phyloP scores from a whole-genome alignment of 345 rosid species.

The Populus euphratica region DNA sequence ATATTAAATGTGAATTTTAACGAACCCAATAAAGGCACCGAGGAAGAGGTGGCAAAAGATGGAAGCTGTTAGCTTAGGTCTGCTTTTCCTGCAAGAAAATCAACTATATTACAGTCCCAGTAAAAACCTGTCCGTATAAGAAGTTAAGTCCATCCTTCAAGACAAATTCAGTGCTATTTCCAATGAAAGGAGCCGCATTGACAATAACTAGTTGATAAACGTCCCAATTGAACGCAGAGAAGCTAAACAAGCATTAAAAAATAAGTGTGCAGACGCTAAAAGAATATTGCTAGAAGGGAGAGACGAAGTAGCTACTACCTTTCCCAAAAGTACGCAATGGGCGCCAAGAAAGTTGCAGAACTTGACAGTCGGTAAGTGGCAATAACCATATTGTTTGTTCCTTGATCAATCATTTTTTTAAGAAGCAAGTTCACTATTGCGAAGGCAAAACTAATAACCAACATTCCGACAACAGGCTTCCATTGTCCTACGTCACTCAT shows the following conservation, averaged over 20 bases:
- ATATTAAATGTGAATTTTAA: no score
- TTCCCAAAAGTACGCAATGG: conserved; percentile 24
- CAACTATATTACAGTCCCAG: neutral
- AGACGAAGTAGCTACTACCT: conserved; percentile 11
- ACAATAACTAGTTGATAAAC: neutral
- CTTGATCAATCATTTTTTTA: conserved; percentile 23
- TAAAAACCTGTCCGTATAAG: neutral
- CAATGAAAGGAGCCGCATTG: neutral
- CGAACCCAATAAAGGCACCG: conserved; percentile 27
- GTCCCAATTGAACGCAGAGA: neutral
- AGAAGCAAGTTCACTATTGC: conserved; percentile 25
- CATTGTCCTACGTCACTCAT: conserved; percentile 12
- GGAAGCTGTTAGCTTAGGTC: conserved; percentile 22
- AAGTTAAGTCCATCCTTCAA: neutral
- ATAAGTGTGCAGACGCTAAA: neutral
- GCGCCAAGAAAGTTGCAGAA: conserved; percentile 21
- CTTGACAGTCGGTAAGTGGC: conserved; percentile 18
- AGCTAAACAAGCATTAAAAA: neutral
- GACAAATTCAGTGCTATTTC: neutral
- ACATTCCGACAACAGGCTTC: conserved; percentile 17
- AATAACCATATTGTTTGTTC: conserved; percentile 24
- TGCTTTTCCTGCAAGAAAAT: conserved; percentile 22
- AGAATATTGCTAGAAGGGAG: neutral
- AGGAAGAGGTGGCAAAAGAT: conserved; percentile 26
- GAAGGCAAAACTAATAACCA: conserved; percentile 16